Percentiles rank a stretch among this genome's conserved stretches.
phyloP scores from a whole-genome alignment of 257 asterid species.

The Solanum bulbocastanum region DNA sequence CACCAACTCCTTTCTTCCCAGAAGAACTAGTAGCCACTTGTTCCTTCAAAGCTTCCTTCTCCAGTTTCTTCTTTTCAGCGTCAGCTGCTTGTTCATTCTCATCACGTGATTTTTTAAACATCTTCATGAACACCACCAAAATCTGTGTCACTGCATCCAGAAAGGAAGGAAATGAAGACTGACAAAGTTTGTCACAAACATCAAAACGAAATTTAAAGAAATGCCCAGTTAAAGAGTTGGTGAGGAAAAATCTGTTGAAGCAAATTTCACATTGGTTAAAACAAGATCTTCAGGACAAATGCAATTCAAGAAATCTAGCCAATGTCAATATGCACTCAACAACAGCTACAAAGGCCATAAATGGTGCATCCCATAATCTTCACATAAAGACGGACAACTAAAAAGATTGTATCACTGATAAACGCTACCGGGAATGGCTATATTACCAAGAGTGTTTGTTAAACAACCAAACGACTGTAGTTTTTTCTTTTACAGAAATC shows the following conservation, averaged over 20 bases:
- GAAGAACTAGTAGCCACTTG: slow-evolving; percentile 63
- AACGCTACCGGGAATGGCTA: background rate
- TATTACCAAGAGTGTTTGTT: background rate
- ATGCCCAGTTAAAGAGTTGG: background rate
- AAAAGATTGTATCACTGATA: background rate
- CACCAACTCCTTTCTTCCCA: slow-evolving; percentile 59
- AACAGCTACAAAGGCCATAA: background rate
- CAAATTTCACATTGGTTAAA: background rate
- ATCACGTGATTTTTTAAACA: slow-evolving; percentile 76
- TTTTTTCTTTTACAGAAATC: background rate
- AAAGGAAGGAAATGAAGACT: slow-evolving; percentile 3
- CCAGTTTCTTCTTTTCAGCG: slow-evolving; percentile 86
- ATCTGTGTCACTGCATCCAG: slow-evolving; percentile 75
- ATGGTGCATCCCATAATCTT: background rate
- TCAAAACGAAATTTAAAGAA: no score
- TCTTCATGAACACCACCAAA: slow-evolving; percentile 68
- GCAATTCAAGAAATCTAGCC: background rate
- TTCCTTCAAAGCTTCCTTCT: slow-evolving; percentile 87
- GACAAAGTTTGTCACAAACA: no score
- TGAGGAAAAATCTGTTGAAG: background rate
- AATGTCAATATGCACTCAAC: background rate
- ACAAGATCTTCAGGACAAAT: background rate
- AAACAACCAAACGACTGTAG: background rate
- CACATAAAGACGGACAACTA: background rate
- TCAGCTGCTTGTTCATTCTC: slow-evolving; percentile 80